These are phyloP conservation scores for Mortierella sp. DNA, from an alignment of 371 early-diverging fungal genomes.

Conservation along the genomic window DNA sequence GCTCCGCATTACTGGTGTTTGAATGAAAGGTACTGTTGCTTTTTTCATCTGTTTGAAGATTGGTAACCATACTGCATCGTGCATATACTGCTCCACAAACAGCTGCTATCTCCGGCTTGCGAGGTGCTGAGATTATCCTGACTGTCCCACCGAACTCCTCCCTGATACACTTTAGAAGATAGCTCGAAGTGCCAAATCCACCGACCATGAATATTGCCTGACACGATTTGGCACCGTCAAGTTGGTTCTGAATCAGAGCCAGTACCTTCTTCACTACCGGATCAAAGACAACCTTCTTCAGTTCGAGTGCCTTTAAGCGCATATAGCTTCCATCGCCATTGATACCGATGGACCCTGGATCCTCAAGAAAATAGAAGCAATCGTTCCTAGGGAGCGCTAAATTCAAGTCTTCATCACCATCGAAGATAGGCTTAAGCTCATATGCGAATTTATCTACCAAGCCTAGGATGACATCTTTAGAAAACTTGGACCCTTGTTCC, in stretches of 20 bases:
- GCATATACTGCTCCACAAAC: slow-evolving; percentile 39
- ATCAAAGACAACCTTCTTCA: slow-evolving; percentile 59
- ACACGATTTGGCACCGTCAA: slow-evolving; percentile 37
- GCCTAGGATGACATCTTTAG: slow-evolving; percentile 58
- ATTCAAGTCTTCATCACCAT: slow-evolving; percentile 61
- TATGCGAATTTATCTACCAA: slow-evolving; percentile 66
- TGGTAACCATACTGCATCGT: too few relatives aligned
- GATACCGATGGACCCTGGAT: slow-evolving; percentile 38
- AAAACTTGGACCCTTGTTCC: slow-evolving; percentile 55
- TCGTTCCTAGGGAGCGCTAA: slow-evolving; percentile 59
- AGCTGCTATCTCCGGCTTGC: slow-evolving; percentile 32
- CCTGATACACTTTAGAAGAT: slow-evolving; percentile 55
- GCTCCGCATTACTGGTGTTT: too few relatives aligned
- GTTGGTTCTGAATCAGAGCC: slow-evolving; percentile 56
- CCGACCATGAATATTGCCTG: slow-evolving; percentile 27
- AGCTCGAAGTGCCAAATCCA: slow-evolving; percentile 64
- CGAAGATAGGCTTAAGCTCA: slow-evolving; percentile 64
- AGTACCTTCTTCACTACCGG: slow-evolving; percentile 64
- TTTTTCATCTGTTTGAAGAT: too few relatives aligned
- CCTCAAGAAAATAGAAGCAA: slow-evolving; percentile 57
- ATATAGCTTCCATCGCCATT: slow-evolving; percentile 16
- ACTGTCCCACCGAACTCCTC: slow-evolving; percentile 42
- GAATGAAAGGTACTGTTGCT: too few relatives aligned
- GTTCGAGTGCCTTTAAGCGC: slow-evolving; percentile 21
- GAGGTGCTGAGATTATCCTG: slow-evolving; percentile 22